A percentile compares a stretch with the other conserved stretches of the same genome.
phyloP scores from a whole-genome alignment of 192 early-diverging fungal species.

The Coemansia nantahalensis region DNA sequence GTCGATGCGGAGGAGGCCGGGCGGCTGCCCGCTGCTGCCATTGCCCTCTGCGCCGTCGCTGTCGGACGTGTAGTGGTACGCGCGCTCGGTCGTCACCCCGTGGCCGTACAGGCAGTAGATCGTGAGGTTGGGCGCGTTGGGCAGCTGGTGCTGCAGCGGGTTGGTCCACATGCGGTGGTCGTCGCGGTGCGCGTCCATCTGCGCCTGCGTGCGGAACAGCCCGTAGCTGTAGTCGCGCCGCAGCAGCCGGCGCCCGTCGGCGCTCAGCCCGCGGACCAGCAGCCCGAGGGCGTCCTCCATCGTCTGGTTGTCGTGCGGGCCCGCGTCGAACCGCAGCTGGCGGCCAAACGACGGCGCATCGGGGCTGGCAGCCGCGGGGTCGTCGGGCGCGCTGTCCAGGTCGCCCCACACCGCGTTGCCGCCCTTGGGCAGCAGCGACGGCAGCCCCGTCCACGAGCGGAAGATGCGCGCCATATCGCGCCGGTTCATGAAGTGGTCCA shows the following conservation, averaged over 20 bases:
- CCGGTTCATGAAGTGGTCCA: conserved; percentile 82
- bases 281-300: conserved; percentile 54
- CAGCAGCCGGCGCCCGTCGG: conserved; percentile 54
- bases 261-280: conserved; percentile 54
- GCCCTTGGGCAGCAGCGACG: conserved; percentile 80
- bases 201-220: conserved; percentile 55
- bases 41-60: conserved; percentile 4
- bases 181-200: conserved; percentile 59
- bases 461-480: conserved; percentile 71
- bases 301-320: conserved; percentile 32
- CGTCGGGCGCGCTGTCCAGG: conserved; percentile 66
- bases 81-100: conserved; percentile 75
- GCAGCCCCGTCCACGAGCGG: conserved; percentile 77
- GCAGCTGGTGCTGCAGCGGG: conserved; percentile 70
- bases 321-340: conserved; percentile 53
- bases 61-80: conserved; percentile 71
- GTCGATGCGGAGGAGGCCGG: conserved; percentile 39
- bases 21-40: conserved; percentile 5
- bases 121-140: conserved; percentile 68
- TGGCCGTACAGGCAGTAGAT: conserved; percentile 84
- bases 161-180: conserved; percentile 75
- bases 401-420: conserved; percentile 80
- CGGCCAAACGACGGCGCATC: conserved; percentile 52
- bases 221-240: conserved; percentile 65
- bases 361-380: conserved; percentile 17